Evolutionary conservation across 1,284 basidiomycete species (phyloP).

Genomic region (Puccinia horiana): DNA sequence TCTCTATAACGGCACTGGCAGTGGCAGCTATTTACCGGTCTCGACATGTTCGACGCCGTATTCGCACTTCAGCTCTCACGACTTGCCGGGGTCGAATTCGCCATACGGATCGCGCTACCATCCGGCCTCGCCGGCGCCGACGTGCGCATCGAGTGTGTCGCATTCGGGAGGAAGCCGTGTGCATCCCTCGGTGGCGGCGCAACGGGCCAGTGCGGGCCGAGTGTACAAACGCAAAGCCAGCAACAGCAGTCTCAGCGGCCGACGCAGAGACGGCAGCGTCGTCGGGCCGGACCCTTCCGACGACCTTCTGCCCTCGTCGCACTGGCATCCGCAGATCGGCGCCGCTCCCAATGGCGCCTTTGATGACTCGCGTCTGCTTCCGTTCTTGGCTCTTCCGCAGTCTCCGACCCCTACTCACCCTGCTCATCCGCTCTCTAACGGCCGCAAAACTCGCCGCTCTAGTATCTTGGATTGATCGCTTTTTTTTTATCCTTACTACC

Average conservation of each 20-base stretch:
- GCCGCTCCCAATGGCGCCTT: too few species aligned
- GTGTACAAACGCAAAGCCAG: slow-evolving; percentile 49
- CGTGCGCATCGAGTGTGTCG: slow-evolving; percentile 39
- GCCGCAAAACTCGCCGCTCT: slow-evolving; percentile 29
- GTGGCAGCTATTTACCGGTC: slow-evolving; percentile 1
- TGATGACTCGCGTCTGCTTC: too few species aligned
- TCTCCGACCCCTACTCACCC: slow-evolving; percentile 28
- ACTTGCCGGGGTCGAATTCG: neutral
- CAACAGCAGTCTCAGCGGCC: slow-evolving; percentile 33
- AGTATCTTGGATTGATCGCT: neutral
- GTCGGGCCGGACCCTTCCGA: neutral
- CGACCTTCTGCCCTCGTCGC: neutral
- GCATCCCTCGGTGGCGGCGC: slow-evolving; percentile 49
- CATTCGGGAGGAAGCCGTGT: slow-evolving; percentile 24
- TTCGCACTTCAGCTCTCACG: slow-evolving; percentile 5
- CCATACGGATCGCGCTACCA: slow-evolving; percentile 1
- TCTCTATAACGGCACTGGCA: slow-evolving; percentile 11
- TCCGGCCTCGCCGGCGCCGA: slow-evolving; percentile 41
- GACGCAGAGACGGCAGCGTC: neutral
- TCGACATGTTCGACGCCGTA: slow-evolving; percentile 49
- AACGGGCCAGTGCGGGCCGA: slow-evolving; percentile 42
- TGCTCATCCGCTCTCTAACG: neutral
- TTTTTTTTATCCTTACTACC: neutral
- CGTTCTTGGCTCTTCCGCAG: too few species aligned
- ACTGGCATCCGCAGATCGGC: neutral